Conservation (phyloP, 768 basidiomycete species). For the Gloeostereum incarnatum region DNA sequence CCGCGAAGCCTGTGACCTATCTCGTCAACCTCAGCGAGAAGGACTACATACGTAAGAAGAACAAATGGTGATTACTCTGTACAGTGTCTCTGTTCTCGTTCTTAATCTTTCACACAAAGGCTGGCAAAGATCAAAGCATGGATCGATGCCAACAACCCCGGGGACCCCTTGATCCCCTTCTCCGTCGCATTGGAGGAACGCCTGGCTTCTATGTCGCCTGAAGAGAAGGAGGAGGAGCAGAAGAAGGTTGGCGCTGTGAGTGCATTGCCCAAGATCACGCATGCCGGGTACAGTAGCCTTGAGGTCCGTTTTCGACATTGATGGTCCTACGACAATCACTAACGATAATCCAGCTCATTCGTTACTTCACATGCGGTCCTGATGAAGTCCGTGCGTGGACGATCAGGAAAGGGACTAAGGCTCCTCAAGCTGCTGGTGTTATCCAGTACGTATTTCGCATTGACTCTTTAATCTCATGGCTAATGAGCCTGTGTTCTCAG, state of each 20-base stretch:
- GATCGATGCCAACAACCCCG: constrained; percentile 96
- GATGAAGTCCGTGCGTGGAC: constrained; percentile 99
- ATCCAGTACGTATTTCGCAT: constrained; percentile 63
- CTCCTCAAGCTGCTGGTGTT: constrained; percentile 95
- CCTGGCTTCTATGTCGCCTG: constrained; percentile 48
- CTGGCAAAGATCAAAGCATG: constrained; percentile 95
- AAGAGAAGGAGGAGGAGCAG: constrained; percentile 74
- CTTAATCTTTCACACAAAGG: constrained; percentile 28
- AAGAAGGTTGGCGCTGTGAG: constrained; percentile 65
- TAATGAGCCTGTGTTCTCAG: constrained; percentile 22
- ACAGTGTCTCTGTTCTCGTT: background rate
- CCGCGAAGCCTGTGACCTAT: constrained; percentile 96
- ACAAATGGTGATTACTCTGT: constrained; percentile 68
- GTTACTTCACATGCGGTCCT: constrained; percentile 96
- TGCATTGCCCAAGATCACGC: constrained; percentile 88
- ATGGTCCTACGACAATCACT: background rate
- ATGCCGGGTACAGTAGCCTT: constrained; percentile 83
- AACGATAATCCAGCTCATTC: constrained; percentile 56
- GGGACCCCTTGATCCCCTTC: constrained; percentile 94
- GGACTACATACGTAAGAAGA: constrained; percentile 96
- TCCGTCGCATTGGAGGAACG: constrained; percentile 95
- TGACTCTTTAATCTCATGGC: background rate
- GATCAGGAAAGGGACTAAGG: constrained; percentile 87
- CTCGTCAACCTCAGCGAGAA: constrained; percentile 94
- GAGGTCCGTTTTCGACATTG: constrained; percentile 40